phyloP scores from a whole-genome alignment of 495 filamentous ascomycete species.

The Neurospora hispaniola region DNA sequence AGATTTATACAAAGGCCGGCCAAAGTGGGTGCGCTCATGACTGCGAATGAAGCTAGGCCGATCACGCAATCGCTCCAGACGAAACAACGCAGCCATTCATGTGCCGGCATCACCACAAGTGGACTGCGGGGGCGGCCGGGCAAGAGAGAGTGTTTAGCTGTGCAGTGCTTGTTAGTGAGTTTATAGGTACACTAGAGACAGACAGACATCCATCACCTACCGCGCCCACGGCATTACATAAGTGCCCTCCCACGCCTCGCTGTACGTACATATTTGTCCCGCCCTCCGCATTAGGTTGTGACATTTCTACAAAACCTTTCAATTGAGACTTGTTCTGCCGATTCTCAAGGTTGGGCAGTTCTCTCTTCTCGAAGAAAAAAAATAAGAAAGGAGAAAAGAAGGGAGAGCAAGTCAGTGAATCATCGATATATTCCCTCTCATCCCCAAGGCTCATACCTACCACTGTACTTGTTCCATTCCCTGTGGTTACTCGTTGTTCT shows the following conservation, averaged over 20 bases:
- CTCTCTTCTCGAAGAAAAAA: conserved; percentile 6
- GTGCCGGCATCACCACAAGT: neutral
- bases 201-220: neutral
- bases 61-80: conserved; percentile 24
- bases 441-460: neutral
- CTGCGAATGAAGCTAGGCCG: conserved; percentile 14
- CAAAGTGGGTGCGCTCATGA: conserved; percentile 2
- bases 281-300: neutral
- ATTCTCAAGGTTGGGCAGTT: conserved; percentile 6
- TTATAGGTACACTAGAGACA: neutral
- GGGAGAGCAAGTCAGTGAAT: neutral
- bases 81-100: neutral
- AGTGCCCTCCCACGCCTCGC: neutral
- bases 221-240: neutral
- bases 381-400: conserved; percentile 7
- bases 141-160: neutral
- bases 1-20: neutral
- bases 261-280: neutral
- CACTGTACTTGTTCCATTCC: neutral
- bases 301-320: neutral
- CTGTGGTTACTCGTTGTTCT: neutral
- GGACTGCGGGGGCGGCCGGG: conserved; percentile 15
- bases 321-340: neutral
- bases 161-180: neutral
- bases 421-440: conserved; percentile 1